Evolutionary conservation across 176 grass and related monocot species (phyloP), one percentile per base, ranked within the genome.

Genomic region (Aechmea fasciata): DNA sequence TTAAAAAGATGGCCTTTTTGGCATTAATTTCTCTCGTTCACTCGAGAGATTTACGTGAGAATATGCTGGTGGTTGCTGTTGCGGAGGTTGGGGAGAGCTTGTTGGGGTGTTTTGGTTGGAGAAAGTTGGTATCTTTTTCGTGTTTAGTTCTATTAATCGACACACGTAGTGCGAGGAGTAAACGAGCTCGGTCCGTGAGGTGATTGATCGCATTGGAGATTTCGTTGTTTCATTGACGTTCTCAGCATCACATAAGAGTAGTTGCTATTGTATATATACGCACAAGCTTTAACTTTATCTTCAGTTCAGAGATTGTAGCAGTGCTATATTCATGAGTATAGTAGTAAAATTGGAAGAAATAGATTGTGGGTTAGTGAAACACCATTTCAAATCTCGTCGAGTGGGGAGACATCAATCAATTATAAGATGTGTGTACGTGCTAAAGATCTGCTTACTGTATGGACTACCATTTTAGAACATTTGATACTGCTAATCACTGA

Each of bases 21-120:
- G 26, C 33, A 59, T 47, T 13, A 71, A 41, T 71, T 63, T 63
- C 41, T 47, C 20, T 19, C n/a, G 11, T 79, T 71, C 50, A 18
- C 64, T 64, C 52, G 68, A 11, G 52, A 23, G 51, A 52, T 20
- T 52, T 47, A 12, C 59, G 50, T 70, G 65, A 59, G 65, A 59
- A 57, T 67, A 25, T 41, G 12, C 15, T 11, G 22, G 12, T 25
- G 18, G 22, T 15, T 61, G 55, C 69, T 53, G 51, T 78, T 64
- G 65, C 61, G 29, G 26, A 41, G 59, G 64, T 70, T 78, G 29
- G 57, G 75, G 66, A 19, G 55, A 22, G 13, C 55, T 20, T 61
- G 20, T 19, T 20, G 55, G 55, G 20, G n/a, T 15, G 20, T 61
- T 78, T 70, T 57, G 49, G 63, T 70, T 79, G 17, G 53, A 79